Base-by-base conservation (phyloP, 2,329 filamentous ascomycete species). In the Didymella pinodella region DNA sequence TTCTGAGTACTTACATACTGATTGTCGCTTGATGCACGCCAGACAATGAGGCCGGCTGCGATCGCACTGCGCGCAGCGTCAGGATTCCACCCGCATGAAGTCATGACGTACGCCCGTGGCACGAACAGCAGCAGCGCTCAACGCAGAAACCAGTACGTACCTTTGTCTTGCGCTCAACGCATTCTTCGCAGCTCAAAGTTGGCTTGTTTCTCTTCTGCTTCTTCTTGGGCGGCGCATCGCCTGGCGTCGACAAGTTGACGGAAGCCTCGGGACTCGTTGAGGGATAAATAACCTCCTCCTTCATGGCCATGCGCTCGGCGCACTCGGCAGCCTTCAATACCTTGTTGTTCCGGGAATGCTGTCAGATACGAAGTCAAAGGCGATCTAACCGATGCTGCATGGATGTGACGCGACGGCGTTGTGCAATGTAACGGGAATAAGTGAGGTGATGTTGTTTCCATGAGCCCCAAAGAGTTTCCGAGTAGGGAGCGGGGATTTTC, bases 141-240 rank as follows among this genome's bases (percentile, higher is more conserved):
- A 46, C 36, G 43, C 57, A 48, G 28, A 34, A 44, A 45, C 49
- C 41, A 22, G 40, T 31, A 54, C 84, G 65, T 74, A 89, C 89
- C 83, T 92, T 93, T 25, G 90, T 93, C 79, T 93, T 93, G 66
- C 90, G 83, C 78, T 92, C 90, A 22, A 93, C 91, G 71, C 91
- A 94, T 74, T 92, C 90, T 62, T 88, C 85, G 70, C 91, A 93
- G 48, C 89, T 92, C 62, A 93, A 74, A 1, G 90, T 93, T 3
- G 91, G 91, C 76, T 94, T 94, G 78, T 94, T 94, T 47, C 91
- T 86, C 80, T 90, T 93, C 79, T 93, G 90, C 78, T 90, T 92
- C 80, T 90, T 91, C 75, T 80, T 84, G 11, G 79, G 72, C n/a
- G 80, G 83, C 49, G 47, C 50, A 36, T 64, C 59, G 18, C 51